Conservation (phyloP, 768 basidiomycete species). For the Asterophora parasitica region DNA sequence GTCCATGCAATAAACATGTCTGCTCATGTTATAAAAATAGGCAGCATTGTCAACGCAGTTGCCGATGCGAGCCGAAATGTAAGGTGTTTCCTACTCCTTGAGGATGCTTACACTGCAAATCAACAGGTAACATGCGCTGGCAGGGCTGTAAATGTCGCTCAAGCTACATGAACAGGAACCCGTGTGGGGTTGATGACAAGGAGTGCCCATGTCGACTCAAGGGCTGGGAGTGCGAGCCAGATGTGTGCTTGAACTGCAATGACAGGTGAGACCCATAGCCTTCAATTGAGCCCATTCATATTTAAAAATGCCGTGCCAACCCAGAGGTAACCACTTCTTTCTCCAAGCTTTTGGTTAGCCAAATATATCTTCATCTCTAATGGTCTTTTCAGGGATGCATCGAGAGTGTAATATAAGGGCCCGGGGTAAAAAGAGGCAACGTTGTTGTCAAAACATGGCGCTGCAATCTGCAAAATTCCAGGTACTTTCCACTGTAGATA, state of each 20-base stretch:
- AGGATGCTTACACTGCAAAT: neutral
- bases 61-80: conserved; percentile 34
- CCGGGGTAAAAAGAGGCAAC: too few relatives aligned
- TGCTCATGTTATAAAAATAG: conserved; percentile 38
- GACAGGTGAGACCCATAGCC: conserved; percentile 28
- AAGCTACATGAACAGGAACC: conserved; percentile 17
- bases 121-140: conserved; percentile 35
- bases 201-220: conserved; percentile 33
- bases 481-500: conserved; percentile 5
- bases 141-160: conserved; percentile 36
- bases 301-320: too few relatives aligned
- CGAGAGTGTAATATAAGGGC: too few relatives aligned
- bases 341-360: neutral
- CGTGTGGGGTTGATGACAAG: conserved; percentile 12
- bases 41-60: conserved; percentile 42
- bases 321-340: neutral
- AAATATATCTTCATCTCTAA: neutral
- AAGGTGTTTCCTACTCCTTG: conserved; percentile 1
- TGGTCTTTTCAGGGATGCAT: too few relatives aligned
- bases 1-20: conserved; percentile 35
- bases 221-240: conserved; percentile 49
- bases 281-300: too few relatives aligned
- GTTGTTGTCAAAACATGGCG: conserved; percentile 13
- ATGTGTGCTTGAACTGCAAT: conserved; percentile 40
- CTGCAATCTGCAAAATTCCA: conserved; percentile 19